These are phyloP conservation scores for Schizochytrium sp. DNA, from an alignment of 108 stramenopile species.

Conservation along the genomic window DNA sequence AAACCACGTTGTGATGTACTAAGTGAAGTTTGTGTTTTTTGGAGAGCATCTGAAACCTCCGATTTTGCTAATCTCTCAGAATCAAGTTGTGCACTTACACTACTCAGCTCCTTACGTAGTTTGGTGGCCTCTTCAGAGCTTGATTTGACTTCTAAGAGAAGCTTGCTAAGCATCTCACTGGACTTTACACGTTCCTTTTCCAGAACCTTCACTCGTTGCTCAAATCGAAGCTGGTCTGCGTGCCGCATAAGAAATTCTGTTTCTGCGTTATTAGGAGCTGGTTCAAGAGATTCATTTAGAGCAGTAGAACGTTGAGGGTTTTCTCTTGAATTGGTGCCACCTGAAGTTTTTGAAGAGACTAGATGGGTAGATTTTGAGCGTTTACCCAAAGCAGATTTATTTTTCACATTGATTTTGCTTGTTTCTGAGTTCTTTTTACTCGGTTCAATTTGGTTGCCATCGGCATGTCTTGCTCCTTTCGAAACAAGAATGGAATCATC, in stretches of 20 bases:
- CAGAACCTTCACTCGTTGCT: not conserved
- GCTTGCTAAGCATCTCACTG: not conserved
- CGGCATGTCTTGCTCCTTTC: no score
- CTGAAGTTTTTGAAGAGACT: no score
- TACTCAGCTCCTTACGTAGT: not conserved
- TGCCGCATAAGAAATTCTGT: conserved; percentile 56
- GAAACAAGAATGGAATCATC: no score
- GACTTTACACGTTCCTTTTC: not conserved
- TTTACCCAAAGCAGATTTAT: no score
- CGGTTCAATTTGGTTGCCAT: no score
- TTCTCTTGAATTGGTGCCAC: no score
- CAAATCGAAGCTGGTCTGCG: not conserved
- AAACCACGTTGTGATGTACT: conserved; percentile 14
- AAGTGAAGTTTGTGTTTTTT: not conserved
- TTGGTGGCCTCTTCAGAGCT: not conserved
- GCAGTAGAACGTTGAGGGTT: no score
- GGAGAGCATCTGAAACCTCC: not conserved
- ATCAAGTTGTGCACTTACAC: not conserved
- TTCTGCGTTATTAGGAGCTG: not conserved
- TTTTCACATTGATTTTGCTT: no score
- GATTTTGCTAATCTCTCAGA: not conserved
- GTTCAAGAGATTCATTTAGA: not conserved
- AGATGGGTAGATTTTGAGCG: no score
- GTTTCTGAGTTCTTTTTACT: no score
- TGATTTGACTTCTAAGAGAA: not conserved